Evolutionary conservation across 164 flowering plant genomes (phyloP).

Genomic region (Tetracentron sinense): DNA sequence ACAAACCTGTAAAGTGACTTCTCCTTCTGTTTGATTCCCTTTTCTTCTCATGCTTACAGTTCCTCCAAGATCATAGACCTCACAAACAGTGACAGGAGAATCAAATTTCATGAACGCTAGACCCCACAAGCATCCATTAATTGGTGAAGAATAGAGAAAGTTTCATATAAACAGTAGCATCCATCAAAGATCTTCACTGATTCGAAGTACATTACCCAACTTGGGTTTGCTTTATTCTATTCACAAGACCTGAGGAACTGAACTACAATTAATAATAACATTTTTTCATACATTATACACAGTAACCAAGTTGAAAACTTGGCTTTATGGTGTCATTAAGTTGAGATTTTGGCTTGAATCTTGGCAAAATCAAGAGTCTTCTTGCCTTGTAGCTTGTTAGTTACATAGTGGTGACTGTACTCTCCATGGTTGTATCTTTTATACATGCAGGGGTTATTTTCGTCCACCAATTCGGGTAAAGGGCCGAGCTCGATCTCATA

Average conservation of each 20-base stretch:
- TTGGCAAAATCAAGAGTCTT: constrained; percentile 80
- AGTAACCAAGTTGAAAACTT: neutral
- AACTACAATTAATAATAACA: neutral
- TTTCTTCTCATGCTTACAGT: neutral
- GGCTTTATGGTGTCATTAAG: constrained; percentile 2
- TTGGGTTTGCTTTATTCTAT: constrained; percentile 3
- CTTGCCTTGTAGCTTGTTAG: constrained; percentile 83
- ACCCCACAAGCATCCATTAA: constrained; percentile 6
- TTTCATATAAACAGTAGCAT: constrained; percentile 4
- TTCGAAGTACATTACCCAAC: constrained; percentile 6
- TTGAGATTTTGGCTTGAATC: constrained; percentile 24
- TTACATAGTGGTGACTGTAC: constrained; percentile 70
- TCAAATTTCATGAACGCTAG: neutral
- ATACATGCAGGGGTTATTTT: constrained; percentile 57
- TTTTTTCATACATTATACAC: neutral
- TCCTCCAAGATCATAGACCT: no score
- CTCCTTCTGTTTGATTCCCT: constrained; percentile 5
- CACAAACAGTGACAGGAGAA: neutral
- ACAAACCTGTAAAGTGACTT: constrained; percentile 18
- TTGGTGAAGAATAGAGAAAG: neutral
- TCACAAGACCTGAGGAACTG: constrained; percentile 10
- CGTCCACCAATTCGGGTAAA: constrained; percentile 48
- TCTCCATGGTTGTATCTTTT: constrained; percentile 88
- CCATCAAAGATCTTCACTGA: neutral
- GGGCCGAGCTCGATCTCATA: constrained; percentile 77